Evolutionary conservation across 257 asterid species (phyloP).

Genomic region (Rauvolfia tetraphylla): DNA sequence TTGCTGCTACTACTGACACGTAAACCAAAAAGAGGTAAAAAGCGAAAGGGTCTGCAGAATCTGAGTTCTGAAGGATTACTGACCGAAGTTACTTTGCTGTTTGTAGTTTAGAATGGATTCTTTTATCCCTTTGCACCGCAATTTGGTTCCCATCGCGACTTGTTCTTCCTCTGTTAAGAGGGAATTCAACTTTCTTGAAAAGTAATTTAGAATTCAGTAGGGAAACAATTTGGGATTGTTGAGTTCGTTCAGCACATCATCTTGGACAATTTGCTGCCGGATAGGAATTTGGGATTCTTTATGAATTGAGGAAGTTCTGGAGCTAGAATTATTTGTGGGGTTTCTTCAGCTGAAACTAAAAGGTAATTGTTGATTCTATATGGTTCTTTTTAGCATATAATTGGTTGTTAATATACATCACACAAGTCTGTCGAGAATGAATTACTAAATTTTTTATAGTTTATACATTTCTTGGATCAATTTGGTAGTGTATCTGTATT

Average conservation of each 20-base stretch:
- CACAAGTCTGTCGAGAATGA: not conserved
- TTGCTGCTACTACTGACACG: no score
- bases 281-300: slow-evolving; percentile 16
- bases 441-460: not conserved
- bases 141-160: slow-evolving; percentile 9
- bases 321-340: no score
- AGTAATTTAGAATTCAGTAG: not conserved
- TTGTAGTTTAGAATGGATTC: no score
- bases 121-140: slow-evolving; percentile 22
- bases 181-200: slow-evolving; percentile 14
- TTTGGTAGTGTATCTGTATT: not conserved
- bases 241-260: slow-evolving; percentile 4
- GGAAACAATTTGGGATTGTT: slow-evolving; percentile 13
- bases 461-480: not conserved
- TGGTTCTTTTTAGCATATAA: not conserved
- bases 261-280: not conserved
- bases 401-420: not conserved
- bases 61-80: not conserved
- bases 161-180: slow-evolving; percentile 10
- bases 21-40: no score
- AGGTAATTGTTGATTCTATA: slow-evolving; percentile 1
- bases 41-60: not conserved
- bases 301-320: no score
- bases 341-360: no score
- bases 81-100: not conserved